Conservation (phyloP, 1,284 basidiomycete species). For the Puccinia novopanici region DNA sequence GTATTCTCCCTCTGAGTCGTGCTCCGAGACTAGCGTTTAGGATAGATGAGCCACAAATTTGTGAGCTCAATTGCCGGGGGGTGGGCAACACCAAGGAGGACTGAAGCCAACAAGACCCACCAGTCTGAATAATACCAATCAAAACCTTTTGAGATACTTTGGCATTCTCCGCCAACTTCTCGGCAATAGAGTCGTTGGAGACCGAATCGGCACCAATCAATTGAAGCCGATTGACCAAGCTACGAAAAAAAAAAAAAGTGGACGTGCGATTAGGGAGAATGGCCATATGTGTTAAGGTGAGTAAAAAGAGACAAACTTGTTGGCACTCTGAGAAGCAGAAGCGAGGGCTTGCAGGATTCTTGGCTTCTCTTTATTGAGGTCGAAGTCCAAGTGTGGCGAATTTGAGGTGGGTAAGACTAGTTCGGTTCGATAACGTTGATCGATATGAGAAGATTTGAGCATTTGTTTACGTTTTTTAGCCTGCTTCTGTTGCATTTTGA, state of each 20-base stretch:
- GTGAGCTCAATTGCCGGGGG: background rate
- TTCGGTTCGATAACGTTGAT: slow-evolving; percentile 5
- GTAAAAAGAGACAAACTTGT: background rate
- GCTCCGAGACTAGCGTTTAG: background rate
- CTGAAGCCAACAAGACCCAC: too few species aligned
- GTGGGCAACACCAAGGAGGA: background rate
- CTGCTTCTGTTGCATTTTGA: slow-evolving; percentile 25
- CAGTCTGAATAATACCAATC: slow-evolving; percentile 4
- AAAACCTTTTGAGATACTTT: slow-evolving; percentile 5
- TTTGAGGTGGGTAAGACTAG: background rate
- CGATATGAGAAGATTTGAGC: slow-evolving; percentile 3
- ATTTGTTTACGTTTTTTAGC: slow-evolving; percentile 6
- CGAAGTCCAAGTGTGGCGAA: background rate
- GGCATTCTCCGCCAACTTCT: background rate
- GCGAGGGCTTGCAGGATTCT: slow-evolving; percentile 6
- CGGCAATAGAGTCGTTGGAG: background rate
- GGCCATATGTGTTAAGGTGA: background rate
- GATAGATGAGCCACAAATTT: background rate
- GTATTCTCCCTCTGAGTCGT: slow-evolving; percentile 29
- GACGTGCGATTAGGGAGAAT: background rate
- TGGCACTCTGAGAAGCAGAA: slow-evolving; percentile 18
- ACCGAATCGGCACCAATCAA: slow-evolving; percentile 6
- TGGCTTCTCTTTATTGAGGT: background rate
- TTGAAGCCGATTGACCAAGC: slow-evolving; percentile 37
- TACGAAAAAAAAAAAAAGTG: background rate